A percentile compares a stretch with the other conserved stretches of the same genome.
These are phyloP conservation scores for Acacia acuminata DNA, from an alignment of 306 rosid genomes.

Conservation along the genomic window DNA sequence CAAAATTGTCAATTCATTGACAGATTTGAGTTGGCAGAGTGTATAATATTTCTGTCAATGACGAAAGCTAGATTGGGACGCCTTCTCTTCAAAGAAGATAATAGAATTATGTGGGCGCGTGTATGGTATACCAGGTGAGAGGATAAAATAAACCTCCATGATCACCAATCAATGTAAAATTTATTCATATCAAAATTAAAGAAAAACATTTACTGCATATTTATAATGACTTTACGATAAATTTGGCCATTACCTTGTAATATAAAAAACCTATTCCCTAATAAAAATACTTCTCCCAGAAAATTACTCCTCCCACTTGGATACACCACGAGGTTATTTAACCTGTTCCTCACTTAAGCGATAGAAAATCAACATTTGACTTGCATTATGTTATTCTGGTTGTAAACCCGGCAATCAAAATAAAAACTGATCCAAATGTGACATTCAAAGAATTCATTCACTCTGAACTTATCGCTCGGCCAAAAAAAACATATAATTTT, in stretches of 20 bases:
- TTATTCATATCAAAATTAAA: neutral
- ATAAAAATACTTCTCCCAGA: neutral
- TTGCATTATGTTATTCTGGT: neutral
- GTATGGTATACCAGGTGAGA: neutral
- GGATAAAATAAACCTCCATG: neutral
- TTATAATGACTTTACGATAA: neutral
- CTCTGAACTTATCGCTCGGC: neutral
- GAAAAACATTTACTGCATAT: neutral
- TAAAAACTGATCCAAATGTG: neutral
- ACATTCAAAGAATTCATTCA: neutral
- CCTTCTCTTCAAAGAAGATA: neutral
- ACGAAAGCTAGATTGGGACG: neutral
- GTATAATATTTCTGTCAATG: neutral
- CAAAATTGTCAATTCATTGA: neutral
- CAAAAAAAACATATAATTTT: neutral
- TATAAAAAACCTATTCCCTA: neutral
- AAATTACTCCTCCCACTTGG: neutral
- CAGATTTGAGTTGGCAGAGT: neutral
- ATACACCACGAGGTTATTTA: neutral
- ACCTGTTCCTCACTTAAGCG: neutral
- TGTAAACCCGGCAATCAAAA: neutral
- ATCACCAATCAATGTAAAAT: neutral
- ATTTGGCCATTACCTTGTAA: neutral
- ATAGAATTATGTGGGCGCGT: neutral
- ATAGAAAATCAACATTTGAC: neutral